Evolutionary conservation across 441 rosid species (phyloP), one percentile per base, ranked within the genome.

Genomic region (Erodium chrysanthum): DNA sequence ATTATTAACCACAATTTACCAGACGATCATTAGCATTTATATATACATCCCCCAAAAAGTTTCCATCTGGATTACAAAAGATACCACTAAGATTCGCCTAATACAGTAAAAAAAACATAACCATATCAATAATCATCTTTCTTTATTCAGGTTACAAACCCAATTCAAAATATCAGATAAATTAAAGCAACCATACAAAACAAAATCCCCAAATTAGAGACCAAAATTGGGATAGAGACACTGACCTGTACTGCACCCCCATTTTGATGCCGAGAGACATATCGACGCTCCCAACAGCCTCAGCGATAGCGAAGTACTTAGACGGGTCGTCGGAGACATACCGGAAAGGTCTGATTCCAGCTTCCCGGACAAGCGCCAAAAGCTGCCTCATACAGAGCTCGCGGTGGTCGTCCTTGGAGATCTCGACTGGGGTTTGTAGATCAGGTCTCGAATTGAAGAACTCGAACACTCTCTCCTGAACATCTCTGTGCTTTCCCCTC

Each of bases 191-290:
- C 0, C 60, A 54, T 9, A 44, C 54, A 71, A 20, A 18, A 50
- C n/a, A 23, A 71, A n/a, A 6, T 21, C 15, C 63, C 29, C 63
- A 60, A 68, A 69, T 60, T 22, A 15, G 4, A 31, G 35, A 46
- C 29, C 29, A 68, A 8, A 15, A 15, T 25, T 33, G 25, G 29
- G 11, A 25, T 17, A 46, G 64, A 17, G 20, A 11, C 9, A 58
- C 63, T 4, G n/a, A 93, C 97, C 97, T 94, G 82, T 75, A 91
- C 12, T 94, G 96, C 44, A 89, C 97, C 2, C 97, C 98, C 78
- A 91, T 64, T 83, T 91, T 91, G 84, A 91, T 87, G 67, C 85
- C 96, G 77, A 94, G 83, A 35, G 99, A 91, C 75, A 88, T 81
- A 59, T 94, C 98, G 6, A 88, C 74, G 68, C 88, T 79, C 17